Percentiles rank a stretch among this genome's conserved stretches.
These are phyloP conservation scores for Pontederia paniculata DNA, from an alignment of 176 grass and related monocot genomes.

Conservation along the genomic window DNA sequence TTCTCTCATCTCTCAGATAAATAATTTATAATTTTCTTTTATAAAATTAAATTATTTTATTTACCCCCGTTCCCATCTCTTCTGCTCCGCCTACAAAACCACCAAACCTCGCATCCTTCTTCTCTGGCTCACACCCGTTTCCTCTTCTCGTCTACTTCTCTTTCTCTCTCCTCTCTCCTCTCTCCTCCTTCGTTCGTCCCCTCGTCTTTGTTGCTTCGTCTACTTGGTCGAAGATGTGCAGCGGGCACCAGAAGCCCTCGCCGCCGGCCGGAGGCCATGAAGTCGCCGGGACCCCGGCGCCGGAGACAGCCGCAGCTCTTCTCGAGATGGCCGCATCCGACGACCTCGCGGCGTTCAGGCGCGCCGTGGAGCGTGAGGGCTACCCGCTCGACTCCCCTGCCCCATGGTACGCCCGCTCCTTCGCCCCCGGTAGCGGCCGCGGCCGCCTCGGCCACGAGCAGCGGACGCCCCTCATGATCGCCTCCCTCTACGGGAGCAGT, in stretches of 20 bases:
- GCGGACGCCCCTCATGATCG: slow-evolving; percentile 76
- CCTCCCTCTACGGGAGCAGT: slow-evolving; percentile 59
- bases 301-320: slow-evolving; percentile 18
- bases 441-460: slow-evolving; percentile 30
- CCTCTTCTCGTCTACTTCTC: neutral
- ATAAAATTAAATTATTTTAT: too few species aligned
- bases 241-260: slow-evolving; percentile 47
- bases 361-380: slow-evolving; percentile 42
- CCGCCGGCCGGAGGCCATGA: slow-evolving; percentile 5
- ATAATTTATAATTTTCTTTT: neutral
- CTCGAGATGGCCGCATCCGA: slow-evolving; percentile 77
- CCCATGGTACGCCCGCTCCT: slow-evolving; percentile 55
- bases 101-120: neutral
- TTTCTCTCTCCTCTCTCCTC: slow-evolving; percentile 4
- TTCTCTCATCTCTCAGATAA: neutral
- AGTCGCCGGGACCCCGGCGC: neutral
- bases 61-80: neutral
- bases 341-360: slow-evolving; percentile 40
- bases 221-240: slow-evolving; percentile 42
- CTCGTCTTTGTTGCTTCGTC: neutral
- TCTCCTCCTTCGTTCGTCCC: neutral
- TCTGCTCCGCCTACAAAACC: neutral
- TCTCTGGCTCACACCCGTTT: neutral
- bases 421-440: neutral
- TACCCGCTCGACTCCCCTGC: neutral